These are phyloP conservation scores for Papiliotrema nemorosa DNA, from an alignment of 1,284 basidiomycete species.

Conservation along the genomic window DNA sequence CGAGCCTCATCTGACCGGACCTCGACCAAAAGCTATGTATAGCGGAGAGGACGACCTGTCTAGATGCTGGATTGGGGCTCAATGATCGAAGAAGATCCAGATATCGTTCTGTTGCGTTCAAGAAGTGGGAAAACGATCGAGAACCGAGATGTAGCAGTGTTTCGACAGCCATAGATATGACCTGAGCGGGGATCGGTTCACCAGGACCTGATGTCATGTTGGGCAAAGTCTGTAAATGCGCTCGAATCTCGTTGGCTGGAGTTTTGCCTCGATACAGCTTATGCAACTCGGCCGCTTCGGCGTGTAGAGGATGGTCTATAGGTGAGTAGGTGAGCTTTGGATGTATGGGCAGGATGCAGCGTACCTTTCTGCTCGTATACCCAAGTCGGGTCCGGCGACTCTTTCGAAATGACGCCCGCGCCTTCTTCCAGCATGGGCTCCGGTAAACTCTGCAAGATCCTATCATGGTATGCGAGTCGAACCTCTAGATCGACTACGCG, in stretches of 20 bases:
- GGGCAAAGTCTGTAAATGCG: slow-evolving; percentile 65
- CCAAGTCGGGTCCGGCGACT: slow-evolving; percentile 77
- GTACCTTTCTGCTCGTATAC: slow-evolving; percentile 73
- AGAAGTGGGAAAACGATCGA: slow-evolving; percentile 94
- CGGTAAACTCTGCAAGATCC: slow-evolving; percentile 85
- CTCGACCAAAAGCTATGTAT: slow-evolving; percentile 73
- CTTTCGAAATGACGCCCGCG: slow-evolving; percentile 62
- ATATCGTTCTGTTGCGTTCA: slow-evolving; percentile 96
- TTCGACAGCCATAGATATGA: slow-evolving; percentile 80
- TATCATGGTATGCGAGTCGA: slow-evolving; percentile 87
- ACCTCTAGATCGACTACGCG: slow-evolving; percentile 85
- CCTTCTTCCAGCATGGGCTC: slow-evolving; percentile 59
- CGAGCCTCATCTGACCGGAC: slow-evolving; percentile 76
- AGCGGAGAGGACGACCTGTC: slow-evolving; percentile 63
- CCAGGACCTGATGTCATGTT: slow-evolving; percentile 35
- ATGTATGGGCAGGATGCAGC: not conserved
- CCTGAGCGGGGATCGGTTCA: slow-evolving; percentile 60
- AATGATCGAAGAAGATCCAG: slow-evolving; percentile 79
- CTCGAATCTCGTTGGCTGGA: slow-evolving; percentile 68
- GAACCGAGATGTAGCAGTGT: slow-evolving; percentile 86
- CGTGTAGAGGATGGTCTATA: slow-evolving; percentile 68
- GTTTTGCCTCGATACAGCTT: slow-evolving; percentile 72
- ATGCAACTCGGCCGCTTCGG: slow-evolving; percentile 74
- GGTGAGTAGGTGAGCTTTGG: not conserved
- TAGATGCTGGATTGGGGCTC: slow-evolving; percentile 54